Conservation (phyloP, 2,329 filamentous ascomycete species). For the Thermoascus crustaceus region DNA sequence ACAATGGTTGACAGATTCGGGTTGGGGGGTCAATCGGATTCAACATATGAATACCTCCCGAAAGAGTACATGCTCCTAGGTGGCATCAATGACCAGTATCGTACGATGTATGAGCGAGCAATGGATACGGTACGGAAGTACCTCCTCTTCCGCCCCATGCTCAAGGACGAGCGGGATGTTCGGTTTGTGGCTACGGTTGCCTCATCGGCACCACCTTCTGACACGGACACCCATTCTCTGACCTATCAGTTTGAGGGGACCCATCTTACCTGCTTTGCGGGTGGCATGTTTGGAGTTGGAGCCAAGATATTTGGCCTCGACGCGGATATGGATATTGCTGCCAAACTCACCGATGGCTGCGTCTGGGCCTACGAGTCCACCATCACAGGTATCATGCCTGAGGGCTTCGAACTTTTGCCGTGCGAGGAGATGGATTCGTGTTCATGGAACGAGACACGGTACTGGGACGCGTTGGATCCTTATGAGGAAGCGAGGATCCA, state of each 20-base stretch:
- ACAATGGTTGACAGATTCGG: constrained; percentile 30
- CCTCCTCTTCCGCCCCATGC: constrained; percentile 40
- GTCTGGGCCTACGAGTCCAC: constrained; percentile 55
- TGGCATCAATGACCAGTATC: constrained; percentile 35
- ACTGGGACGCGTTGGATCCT: constrained; percentile 38
- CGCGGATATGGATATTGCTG: constrained; percentile 47
- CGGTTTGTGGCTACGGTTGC: constrained; percentile 32
- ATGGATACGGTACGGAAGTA: constrained; percentile 32
- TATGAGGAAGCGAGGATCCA: constrained; percentile 20
- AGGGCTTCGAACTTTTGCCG: constrained; percentile 46
- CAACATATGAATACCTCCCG: constrained; percentile 44
- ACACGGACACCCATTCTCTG: constrained; percentile 9
- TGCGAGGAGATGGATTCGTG: constrained; percentile 41
- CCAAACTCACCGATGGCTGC: constrained; percentile 52
- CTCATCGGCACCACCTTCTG: constrained; percentile 14
- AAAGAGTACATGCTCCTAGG: constrained; percentile 42
- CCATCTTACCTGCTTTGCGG: constrained; percentile 53
- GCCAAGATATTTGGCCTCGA: constrained; percentile 49
- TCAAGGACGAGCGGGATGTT: constrained; percentile 32
- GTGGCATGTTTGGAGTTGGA: constrained; percentile 55
- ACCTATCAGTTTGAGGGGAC: constrained; percentile 45
- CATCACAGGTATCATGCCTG: constrained; percentile 54
- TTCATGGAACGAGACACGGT: constrained; percentile 47
- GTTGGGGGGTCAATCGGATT: constrained; percentile 40
- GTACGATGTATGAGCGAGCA: constrained; percentile 35